These are phyloP conservation scores for Populus tomentosa DNA, from an alignment of 441 rosid genomes.

Conservation along the genomic window DNA sequence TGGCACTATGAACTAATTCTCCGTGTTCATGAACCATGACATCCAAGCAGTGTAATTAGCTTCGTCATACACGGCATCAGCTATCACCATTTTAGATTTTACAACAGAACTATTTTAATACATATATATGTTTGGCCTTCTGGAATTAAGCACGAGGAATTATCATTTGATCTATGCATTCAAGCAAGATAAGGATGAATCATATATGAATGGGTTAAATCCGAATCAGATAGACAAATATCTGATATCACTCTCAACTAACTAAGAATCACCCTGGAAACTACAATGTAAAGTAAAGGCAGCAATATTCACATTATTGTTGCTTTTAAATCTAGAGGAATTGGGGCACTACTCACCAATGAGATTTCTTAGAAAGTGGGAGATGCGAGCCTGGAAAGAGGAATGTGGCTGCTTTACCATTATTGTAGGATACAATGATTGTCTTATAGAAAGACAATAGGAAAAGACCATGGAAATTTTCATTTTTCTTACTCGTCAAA, in stretches of 20 bases:
- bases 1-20: not conserved
- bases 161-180: not conserved
- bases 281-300: not conserved
- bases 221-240: not conserved
- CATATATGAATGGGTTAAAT: too few relatives aligned
- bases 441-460: not conserved
- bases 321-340: not conserved
- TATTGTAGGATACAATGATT: not conserved
- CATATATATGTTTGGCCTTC: not conserved
- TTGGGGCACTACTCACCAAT: not conserved
- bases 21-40: not conserved
- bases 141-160: not conserved
- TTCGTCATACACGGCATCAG: too few relatives aligned
- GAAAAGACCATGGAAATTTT: not conserved
- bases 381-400: not conserved
- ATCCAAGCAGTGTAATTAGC: not conserved
- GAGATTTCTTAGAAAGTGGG: not conserved
- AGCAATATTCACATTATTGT: not conserved
- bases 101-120: not conserved
- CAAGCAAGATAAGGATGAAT: too few relatives aligned
- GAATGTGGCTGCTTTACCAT: not conserved
- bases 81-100: too few relatives aligned
- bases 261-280: not conserved
- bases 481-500: not conserved
- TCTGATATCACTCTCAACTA: not conserved